phyloP scores from a whole-genome alignment of 306 rosid species.

The Geum urbanum region DNA sequence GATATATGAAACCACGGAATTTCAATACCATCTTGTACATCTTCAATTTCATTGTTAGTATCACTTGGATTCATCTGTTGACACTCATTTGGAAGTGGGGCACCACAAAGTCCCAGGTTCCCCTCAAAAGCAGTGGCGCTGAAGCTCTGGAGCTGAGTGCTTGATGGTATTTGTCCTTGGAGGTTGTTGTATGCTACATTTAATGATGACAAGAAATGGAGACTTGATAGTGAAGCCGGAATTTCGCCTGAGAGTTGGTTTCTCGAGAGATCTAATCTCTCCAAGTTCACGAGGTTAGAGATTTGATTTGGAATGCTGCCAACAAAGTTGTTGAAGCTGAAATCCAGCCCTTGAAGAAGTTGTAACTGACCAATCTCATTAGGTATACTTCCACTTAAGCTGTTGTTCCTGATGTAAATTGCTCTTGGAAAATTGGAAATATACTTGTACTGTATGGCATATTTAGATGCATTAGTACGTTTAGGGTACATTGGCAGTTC shows the following conservation, averaged over 20 bases:
- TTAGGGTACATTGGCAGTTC: not conserved
- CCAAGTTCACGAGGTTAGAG: slow-evolving; percentile 1
- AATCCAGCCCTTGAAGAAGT: not conserved
- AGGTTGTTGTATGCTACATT: slow-evolving; percentile 1
- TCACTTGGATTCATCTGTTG: not conserved
- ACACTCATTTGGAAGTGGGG: slow-evolving; percentile 10
- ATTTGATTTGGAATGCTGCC: not conserved
- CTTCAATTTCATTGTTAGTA: not conserved
- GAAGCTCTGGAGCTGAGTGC: slow-evolving; percentile 11
- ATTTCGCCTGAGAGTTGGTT: not conserved
- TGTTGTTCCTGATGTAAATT: not conserved
- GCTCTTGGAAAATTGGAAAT: not conserved
- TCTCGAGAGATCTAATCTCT: not conserved
- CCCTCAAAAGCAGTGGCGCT: not conserved
- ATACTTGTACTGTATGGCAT: not conserved
- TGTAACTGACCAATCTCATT: not conserved
- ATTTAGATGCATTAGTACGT: too few relatives aligned
- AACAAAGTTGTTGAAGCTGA: not conserved
- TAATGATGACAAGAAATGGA: not conserved
- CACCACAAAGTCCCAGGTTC: not conserved
- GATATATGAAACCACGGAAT: not conserved
- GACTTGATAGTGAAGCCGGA: not conserved
- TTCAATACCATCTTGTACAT: not conserved
- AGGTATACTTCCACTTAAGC: not conserved
- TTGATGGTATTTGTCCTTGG: not conserved